Evolutionary conservation across 228 moss, liverwort and hornwort genomes (phyloP).

Genomic region (Sphagnum magellanicum): DNA sequence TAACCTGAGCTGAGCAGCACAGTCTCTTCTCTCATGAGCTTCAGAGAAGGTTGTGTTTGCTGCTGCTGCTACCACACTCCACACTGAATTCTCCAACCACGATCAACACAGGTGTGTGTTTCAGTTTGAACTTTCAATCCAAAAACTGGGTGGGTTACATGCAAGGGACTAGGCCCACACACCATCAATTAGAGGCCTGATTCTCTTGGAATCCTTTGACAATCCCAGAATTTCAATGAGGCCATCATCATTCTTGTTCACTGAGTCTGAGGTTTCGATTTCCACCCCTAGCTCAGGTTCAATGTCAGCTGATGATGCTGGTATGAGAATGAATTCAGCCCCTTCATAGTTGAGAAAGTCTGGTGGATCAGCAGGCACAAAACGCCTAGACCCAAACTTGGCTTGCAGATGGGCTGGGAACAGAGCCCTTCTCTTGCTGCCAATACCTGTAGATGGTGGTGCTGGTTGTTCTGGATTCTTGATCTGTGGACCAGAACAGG

Average conservation of each 20-base stretch:
- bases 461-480: conserved; percentile 59
- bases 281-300: conserved; percentile 43
- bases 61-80: too few relatives aligned
- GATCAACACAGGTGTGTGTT: too few relatives aligned
- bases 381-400: conserved; percentile 39
- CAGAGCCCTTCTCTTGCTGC: conserved; percentile 38
- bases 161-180: conserved; percentile 31
- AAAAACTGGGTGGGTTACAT: too few relatives aligned
- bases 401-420: conserved; percentile 51
- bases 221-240: conserved; percentile 29
- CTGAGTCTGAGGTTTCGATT: conserved; percentile 26
- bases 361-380: conserved; percentile 55
- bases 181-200: conserved; percentile 50
- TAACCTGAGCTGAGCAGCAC: too few relatives aligned
- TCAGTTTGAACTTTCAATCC: too few relatives aligned
- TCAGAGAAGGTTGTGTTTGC: too few relatives aligned
- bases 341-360: conserved; percentile 75
- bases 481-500: conserved; percentile 20
- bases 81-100: too few relatives aligned
- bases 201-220: conserved; percentile 25
- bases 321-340: conserved; percentile 49
- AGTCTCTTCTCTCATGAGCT: too few relatives aligned
- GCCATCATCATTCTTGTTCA: conserved; percentile 26
- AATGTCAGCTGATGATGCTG: conserved; percentile 29
- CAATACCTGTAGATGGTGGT: conserved; percentile 20